Base-by-base conservation (phyloP, 768 basidiomycete species). In the Coprinellus aureogranulatus region DNA sequence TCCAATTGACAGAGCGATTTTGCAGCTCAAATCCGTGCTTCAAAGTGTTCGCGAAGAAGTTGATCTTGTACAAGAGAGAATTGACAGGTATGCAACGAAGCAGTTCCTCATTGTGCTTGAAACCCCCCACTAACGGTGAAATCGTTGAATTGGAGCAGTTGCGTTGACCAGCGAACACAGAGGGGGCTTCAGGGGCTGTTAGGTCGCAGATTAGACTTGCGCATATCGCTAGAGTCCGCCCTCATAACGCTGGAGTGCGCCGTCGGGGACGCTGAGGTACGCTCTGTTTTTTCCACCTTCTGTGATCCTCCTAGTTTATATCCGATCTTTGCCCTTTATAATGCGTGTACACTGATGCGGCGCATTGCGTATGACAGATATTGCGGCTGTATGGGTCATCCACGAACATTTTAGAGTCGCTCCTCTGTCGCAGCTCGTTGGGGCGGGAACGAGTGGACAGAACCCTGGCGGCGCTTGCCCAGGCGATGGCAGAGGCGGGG, bases 401-500 rank as follows among this genome's bases (percentile, higher is more conserved):
- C 6, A 87, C 92, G 0, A 70, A 80, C 9, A 93, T 94, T 0
- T 77, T 97, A 5, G 81, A 81, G 12, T 72, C 83, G 0, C 83
- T 97, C 44, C 82, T 97, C 2, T 76, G 87, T 8, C 85, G 95
- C 62, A 92, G 94, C 0, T 85, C 85, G 0, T 75, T 98, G 16
- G 85, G 88, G 59, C 81, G 84, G 18, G 86, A 87, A 14, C 81
- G 79, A 49, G 84, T 98, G 46, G 90, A 95, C 54, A 80, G 83
- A 61, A 96, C 94, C 2, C 87, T 96, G 83, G 91, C 94, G 23
- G 88, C 86, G 11, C 79, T 98, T 63, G 87, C 90, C 0, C 88
- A 89, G 59, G 90, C 88, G 2, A 88, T 90, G 60, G 82, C 86
- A 1, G 86, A 93, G 64, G 90, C 92, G 44, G 78, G 78, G 41